phyloP scores from a whole-genome alignment of 106 monocot species.

The Dioscorea alata region DNA sequence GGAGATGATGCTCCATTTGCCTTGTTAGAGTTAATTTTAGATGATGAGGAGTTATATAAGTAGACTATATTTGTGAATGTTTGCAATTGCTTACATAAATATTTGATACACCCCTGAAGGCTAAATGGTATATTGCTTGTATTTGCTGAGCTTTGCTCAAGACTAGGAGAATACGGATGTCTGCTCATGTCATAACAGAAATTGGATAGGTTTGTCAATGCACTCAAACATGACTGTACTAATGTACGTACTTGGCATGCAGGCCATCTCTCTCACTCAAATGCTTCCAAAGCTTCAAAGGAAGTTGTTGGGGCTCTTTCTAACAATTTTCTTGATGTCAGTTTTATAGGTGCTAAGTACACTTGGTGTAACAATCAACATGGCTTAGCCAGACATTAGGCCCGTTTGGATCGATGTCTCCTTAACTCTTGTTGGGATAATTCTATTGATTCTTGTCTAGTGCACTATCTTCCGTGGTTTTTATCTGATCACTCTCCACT shows the following conservation, averaged over 20 bases:
- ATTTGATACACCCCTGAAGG: slow-evolving; percentile 36
- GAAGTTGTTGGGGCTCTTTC: too few species aligned
- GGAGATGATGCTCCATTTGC: slow-evolving; percentile 94
- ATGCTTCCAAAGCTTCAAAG: too few species aligned
- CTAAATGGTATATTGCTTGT: slow-evolving; percentile 80
- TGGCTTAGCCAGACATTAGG: too few species aligned
- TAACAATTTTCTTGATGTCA: too few species aligned
- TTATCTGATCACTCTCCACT: too few species aligned
- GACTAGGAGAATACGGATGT: slow-evolving; percentile 60
- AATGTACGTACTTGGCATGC: slow-evolving; percentile 67
- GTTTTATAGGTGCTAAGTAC: too few species aligned
- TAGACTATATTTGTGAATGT: slow-evolving; percentile 61
- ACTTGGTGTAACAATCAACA: too few species aligned
- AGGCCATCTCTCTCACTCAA: too few species aligned
- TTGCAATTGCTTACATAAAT: slow-evolving; percentile 35
- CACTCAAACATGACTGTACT: slow-evolving; percentile 55
- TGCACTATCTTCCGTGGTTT: too few species aligned
- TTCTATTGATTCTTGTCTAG: too few species aligned
- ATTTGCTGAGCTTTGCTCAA: slow-evolving; percentile 75
- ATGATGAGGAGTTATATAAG: slow-evolving; percentile 74
- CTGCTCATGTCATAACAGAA: slow-evolving; percentile 71
- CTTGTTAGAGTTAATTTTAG: slow-evolving; percentile 51
- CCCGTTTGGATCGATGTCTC: too few species aligned
- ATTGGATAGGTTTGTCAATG: slow-evolving; percentile 37
- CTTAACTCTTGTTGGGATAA: too few species aligned